A percentile compares a stretch with the other conserved stretches of the same genome.
These are phyloP conservation scores for Bruguiera parviflora DNA, from an alignment of 345 rosid species.

Conservation along the genomic window DNA sequence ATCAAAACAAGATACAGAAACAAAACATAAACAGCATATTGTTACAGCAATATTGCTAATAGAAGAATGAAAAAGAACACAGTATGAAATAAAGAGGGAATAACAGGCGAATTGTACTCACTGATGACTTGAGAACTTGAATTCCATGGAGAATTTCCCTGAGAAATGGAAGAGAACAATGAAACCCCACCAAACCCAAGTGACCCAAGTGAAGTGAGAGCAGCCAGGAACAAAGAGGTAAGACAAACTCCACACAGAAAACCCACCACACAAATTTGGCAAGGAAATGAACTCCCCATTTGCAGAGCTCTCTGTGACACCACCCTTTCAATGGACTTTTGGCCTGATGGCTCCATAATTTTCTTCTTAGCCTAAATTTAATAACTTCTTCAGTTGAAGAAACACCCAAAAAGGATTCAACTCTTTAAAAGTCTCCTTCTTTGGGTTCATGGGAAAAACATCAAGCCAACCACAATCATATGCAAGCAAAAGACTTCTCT, in stretches of 20 bases:
- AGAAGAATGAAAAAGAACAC: not conserved
- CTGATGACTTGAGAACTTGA: constrained; percentile 51
- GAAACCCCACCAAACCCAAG: constrained; percentile 54
- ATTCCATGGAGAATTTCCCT: constrained; percentile 51
- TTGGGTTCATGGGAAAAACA: constrained; percentile 1
- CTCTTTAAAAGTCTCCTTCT: not conserved
- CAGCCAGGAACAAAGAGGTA: constrained; percentile 77
- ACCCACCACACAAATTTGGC: constrained; percentile 89
- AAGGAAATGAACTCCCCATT: constrained; percentile 80
- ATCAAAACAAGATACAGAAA: not conserved
- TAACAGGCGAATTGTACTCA: constrained; percentile 29
- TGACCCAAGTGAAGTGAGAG: constrained; percentile 68
- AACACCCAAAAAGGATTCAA: not conserved
- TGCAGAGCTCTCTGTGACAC: constrained; percentile 81
- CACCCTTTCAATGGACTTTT: constrained; percentile 71
- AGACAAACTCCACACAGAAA: constrained; percentile 84
- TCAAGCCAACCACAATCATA: constrained; percentile 29
- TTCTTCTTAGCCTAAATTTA: not conserved
- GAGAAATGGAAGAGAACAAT: constrained; percentile 33
- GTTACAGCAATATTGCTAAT: not conserved
- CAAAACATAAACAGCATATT: too few relatives aligned
- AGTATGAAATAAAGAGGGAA: not conserved
- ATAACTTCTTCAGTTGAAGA: not conserved
- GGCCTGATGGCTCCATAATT: constrained; percentile 51
- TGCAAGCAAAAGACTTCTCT: constrained; percentile 9